Evolutionary conservation across 129 eudicot species (phyloP).

Genomic region (Rutidosis leptorrhynchoides): DNA sequence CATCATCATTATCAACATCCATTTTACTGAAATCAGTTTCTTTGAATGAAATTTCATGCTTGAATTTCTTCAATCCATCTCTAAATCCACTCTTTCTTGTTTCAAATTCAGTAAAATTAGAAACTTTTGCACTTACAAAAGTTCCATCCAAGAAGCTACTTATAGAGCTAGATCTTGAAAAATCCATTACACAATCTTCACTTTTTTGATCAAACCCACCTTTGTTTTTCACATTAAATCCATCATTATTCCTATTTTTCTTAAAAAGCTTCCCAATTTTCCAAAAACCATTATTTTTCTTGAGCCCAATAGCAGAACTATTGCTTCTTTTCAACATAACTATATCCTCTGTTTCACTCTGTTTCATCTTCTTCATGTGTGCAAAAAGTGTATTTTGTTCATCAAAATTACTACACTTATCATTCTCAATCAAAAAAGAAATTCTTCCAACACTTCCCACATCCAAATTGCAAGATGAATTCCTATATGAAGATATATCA

Average conservation of each 20-base stretch:
- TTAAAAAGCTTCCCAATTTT: conserved; percentile 62
- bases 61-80: conserved; percentile 28
- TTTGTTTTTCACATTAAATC: conserved; percentile 25
- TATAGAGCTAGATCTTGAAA: conserved; percentile 70
- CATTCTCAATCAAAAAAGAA: conserved; percentile 78
- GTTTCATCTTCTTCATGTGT: conserved; percentile 25
- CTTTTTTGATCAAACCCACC: conserved; percentile 37
- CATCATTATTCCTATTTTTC: conserved; percentile 45
- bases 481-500: conserved; percentile 49
- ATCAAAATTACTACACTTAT: conserved; percentile 30
- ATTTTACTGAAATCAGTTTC: conserved; percentile 51
- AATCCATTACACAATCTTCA: conserved; percentile 44
- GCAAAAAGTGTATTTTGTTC: conserved; percentile 6
- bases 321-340: conserved; percentile 62
- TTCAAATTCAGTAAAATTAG: conserved; percentile 53
- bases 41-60: conserved; percentile 35
- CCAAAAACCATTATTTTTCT: conserved; percentile 69
- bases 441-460: conserved; percentile 69
- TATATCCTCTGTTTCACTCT: conserved; percentile 38
- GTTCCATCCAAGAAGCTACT: conserved; percentile 63
- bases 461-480: conserved; percentile 55
- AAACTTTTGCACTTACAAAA: conserved; percentile 62
- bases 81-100: conserved; percentile 43
- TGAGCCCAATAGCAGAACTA: conserved; percentile 64
- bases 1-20: conserved; percentile 56